Base-by-base conservation (phyloP, 2,329 filamentous ascomycete genomes). In the Nemania bipapillata region DNA sequence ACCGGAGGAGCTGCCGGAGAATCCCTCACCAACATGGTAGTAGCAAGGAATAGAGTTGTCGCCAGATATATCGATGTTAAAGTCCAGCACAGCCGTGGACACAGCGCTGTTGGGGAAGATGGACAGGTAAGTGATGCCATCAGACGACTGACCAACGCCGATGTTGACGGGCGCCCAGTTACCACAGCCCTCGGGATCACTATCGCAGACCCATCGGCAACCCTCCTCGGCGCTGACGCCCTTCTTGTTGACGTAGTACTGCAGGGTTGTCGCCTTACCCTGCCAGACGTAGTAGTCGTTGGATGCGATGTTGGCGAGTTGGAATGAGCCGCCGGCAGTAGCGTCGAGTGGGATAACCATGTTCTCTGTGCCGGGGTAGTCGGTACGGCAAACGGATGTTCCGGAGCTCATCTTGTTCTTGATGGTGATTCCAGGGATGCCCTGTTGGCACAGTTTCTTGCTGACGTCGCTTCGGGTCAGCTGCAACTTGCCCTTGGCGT, bases 241-340 rank as follows among this genome's bases (percentile, higher is more conserved):
- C 74, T 88, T 86, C 76, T 92, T 92, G 87, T 98, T 98, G 82
- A 98, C 87, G 80, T 99, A 99, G 87, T 97, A 98, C 83, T 98
- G 96, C 52, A 94, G 94, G 55, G 93, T 94, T 60, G 96, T 98
- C 58, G 83, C 75, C 80, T 87, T 86, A 75, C 87, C 87, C 76
- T 92, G 74, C 92, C 93, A 97, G 70, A 85, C 82, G 85, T 94
- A 98, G 85, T 95, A 97, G 58, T 83, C 85, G 56, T 80, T 78
- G 68, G 90, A 89, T 72, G 91, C 83, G 54, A 95, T 92, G 84
- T 93, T 95, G 78, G 92, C 93, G 72, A 99, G 83, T 40, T 85
- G 81, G 69, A 88, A 83, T 28, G 82, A 86, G 56, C 81, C 76
- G 67, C 92, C 92, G 60, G 91, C 82, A 4, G 80, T 73, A 50